A percentile compares a stretch with the other conserved stretches of the same genome.
Conservation (phyloP, 345 rosid species). For the Lumnitzera racemosa region DNA sequence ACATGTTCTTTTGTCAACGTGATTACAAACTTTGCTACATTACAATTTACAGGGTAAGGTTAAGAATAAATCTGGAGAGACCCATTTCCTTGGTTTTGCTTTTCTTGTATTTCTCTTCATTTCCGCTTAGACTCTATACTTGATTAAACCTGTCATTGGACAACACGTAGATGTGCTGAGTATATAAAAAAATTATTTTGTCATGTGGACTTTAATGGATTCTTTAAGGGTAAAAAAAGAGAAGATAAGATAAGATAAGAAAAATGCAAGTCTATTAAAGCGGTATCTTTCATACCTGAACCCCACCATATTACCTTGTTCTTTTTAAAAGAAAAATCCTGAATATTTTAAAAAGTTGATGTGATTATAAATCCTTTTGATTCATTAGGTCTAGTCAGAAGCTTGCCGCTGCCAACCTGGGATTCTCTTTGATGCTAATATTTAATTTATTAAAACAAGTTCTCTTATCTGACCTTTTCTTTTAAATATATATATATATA, state of each 20-base stretch:
- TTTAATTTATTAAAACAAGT: neutral
- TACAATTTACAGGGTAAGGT: no score
- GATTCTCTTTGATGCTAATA: conserved; percentile 34
- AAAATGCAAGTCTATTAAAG: conserved; percentile 5
- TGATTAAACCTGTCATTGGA: no score
- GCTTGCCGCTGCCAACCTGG: conserved; percentile 55
- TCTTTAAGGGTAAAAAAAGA: neutral
- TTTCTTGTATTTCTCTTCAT: no score
- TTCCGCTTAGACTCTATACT: no score
- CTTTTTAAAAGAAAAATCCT: neutral
- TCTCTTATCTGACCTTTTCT: neutral
- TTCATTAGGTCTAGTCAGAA: conserved; percentile 52
- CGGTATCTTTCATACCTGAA: conserved; percentile 36
- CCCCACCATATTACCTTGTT: conserved; percentile 28
- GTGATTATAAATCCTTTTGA: conserved; percentile 12
- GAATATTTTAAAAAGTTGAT: conserved; percentile 13
- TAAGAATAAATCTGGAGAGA: no score
- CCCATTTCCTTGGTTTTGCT: no score
- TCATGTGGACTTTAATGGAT: conserved; percentile 17
- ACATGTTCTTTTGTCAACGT: no score
- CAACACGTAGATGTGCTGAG: no score
- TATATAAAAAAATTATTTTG: no score
- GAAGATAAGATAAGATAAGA: neutral
- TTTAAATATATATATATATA: neutral
- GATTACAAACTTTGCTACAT: no score